phyloP scores from a whole-genome alignment of 352 stramenopile species.

The Hyaloperonospora arabidopsidis region DNA sequence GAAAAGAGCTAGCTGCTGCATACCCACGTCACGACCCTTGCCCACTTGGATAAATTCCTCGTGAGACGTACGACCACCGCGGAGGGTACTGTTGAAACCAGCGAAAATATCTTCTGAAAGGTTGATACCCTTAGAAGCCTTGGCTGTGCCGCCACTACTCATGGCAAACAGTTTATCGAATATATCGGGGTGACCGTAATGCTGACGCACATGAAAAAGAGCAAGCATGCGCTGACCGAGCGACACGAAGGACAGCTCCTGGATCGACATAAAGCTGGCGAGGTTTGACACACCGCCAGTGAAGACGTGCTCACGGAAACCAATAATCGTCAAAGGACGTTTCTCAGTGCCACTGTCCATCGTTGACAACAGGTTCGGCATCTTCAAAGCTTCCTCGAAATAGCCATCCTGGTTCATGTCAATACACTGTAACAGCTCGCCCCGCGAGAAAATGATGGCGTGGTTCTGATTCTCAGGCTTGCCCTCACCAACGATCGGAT shows the following conservation, averaged over 20 bases:
- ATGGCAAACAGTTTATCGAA: constrained; percentile 85
- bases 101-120: constrained; percentile 87
- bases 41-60: constrained; percentile 86
- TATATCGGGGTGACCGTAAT: constrained; percentile 86
- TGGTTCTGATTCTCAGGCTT: constrained; percentile 86
- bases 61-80: constrained; percentile 63
- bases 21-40: constrained; percentile 97
- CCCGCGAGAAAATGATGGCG: constrained; percentile 74
- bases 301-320: constrained; percentile 83
- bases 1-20: constrained; percentile 98
- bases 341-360: constrained; percentile 67
- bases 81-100: constrained; percentile 78
- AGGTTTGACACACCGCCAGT: constrained; percentile 77
- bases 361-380: constrained; percentile 75
- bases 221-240: constrained; percentile 78
- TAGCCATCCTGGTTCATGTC: constrained; percentile 86
- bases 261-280: constrained; percentile 82
- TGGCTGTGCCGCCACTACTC: constrained; percentile 67
- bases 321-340: constrained; percentile 72
- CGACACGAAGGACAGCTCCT: constrained; percentile 80
- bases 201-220: constrained; percentile 65
- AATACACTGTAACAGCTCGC: constrained; percentile 79
- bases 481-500: constrained; percentile 77
- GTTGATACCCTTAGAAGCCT: constrained; percentile 78
- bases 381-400: constrained; percentile 71